Conservation (phyloP, 768 basidiomycete genomes). For the Panaeolus papilionaceus region DNA sequence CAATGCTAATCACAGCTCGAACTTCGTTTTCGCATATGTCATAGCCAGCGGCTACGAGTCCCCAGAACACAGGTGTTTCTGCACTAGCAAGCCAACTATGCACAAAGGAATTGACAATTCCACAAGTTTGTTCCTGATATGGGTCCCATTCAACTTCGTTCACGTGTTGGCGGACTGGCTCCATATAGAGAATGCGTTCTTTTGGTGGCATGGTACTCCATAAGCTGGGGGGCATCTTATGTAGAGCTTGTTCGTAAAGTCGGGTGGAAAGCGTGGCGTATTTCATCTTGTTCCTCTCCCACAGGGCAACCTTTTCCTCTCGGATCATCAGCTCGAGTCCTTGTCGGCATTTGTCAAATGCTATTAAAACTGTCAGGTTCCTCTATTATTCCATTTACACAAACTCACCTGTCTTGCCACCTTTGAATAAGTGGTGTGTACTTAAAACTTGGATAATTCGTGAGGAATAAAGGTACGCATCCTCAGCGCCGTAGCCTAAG, state of each 20-base stretch:
- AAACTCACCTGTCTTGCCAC: too few relatives aligned
- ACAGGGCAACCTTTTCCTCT: background rate
- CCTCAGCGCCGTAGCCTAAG: too few relatives aligned
- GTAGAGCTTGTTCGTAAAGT: background rate
- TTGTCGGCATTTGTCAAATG: background rate
- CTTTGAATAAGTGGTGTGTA: too few relatives aligned
- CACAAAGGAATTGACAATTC: background rate
- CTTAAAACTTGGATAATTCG: too few relatives aligned
- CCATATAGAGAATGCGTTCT: background rate
- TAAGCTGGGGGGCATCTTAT: background rate
- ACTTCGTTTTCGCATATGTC: conserved; percentile 2
- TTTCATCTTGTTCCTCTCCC: background rate
- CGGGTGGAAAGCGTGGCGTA: too few relatives aligned
- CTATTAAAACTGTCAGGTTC: background rate
- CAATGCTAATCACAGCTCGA: background rate
- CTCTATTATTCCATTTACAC: too few relatives aligned
- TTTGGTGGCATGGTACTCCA: background rate
- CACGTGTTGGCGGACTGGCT: background rate
- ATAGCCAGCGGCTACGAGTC: background rate
- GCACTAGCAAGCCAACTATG: background rate
- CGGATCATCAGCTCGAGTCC: background rate
- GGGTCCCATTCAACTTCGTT: background rate
- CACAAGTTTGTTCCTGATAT: background rate
- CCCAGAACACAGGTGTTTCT: background rate
- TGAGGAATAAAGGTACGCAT: too few relatives aligned